Evolutionary conservation across 2,329 filamentous ascomycete species (phyloP).

Genomic region (Aphanoascus verrucosus): DNA sequence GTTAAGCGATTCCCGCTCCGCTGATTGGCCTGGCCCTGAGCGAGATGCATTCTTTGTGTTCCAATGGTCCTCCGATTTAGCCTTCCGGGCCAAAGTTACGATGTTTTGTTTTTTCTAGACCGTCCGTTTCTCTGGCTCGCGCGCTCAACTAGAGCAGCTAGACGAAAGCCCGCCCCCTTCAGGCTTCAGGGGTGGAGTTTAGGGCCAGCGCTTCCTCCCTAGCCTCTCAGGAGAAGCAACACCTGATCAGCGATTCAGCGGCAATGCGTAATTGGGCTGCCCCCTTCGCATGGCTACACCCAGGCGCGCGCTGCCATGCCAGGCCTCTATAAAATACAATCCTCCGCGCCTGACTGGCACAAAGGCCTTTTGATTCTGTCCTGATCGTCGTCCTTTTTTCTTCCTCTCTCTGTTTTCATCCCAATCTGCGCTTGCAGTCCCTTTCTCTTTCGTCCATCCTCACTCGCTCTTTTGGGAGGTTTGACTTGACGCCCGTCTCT

Average conservation of each 20-base stretch:
- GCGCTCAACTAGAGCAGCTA: too few relatives aligned
- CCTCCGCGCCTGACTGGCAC: background rate
- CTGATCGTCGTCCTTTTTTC: background rate
- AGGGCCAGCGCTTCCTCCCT: background rate
- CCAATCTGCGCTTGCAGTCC: background rate
- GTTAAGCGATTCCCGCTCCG: background rate
- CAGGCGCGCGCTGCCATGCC: background rate
- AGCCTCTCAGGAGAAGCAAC: background rate
- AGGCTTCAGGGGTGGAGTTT: slow-evolving; percentile 5
- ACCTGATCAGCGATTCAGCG: background rate
- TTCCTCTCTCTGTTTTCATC: background rate
- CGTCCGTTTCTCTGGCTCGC: background rate
- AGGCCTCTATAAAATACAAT: background rate
- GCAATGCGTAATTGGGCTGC: background rate
- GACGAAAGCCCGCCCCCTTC: background rate
- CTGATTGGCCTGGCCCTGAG: background rate
- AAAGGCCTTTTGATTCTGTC: background rate
- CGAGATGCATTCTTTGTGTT: slow-evolving; percentile 4
- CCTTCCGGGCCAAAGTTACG: background rate
- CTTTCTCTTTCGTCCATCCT: background rate
- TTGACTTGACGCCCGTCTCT: background rate
- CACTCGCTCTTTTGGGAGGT: slow-evolving; percentile 2
- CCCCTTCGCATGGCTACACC: background rate
- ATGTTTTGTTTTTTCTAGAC: background rate
- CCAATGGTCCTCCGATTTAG: background rate